phyloP scores from a whole-genome alignment of 1,284 basidiomycete species.

The Coniferiporia weirii region DNA sequence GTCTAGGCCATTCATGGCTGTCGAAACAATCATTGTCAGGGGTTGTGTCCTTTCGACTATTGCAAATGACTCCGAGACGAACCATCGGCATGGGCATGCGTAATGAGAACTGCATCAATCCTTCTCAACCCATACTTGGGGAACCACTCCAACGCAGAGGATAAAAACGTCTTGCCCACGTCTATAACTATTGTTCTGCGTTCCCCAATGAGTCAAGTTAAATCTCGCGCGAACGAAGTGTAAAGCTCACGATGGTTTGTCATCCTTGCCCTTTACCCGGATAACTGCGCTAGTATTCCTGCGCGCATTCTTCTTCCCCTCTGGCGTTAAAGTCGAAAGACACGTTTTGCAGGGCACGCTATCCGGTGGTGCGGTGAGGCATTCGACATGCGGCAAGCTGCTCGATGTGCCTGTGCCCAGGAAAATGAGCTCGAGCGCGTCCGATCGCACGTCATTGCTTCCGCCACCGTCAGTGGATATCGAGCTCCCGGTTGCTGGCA shows the following conservation, averaged over 20 bases:
- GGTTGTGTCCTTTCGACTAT: neutral
- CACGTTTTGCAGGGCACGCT: slow-evolving; percentile 55
- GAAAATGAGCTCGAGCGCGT: slow-evolving; percentile 53
- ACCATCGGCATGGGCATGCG: slow-evolving; percentile 79
- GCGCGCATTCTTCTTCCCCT: slow-evolving; percentile 70
- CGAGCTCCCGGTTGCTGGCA: neutral
- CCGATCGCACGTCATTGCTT: neutral
- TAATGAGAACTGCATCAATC: slow-evolving; percentile 76
- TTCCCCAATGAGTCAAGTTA: neutral
- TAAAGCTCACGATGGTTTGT: slow-evolving; percentile 45
- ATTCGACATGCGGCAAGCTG: slow-evolving; percentile 58
- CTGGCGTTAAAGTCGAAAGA: slow-evolving; percentile 54
- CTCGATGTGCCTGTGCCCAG: slow-evolving; percentile 74
- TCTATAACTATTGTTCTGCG: slow-evolving; percentile 70
- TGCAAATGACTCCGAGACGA: slow-evolving; percentile 22
- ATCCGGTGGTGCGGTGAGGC: slow-evolving; percentile 52
- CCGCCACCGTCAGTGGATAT: slow-evolving; percentile 1
- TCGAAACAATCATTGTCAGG: slow-evolving; percentile 4
- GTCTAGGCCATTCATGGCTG: slow-evolving; percentile 80
- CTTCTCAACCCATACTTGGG: slow-evolving; percentile 65
- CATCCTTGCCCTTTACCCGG: slow-evolving; percentile 46
- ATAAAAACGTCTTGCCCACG: slow-evolving; percentile 76
- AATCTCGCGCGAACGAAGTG: neutral
- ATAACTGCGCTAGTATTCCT: slow-evolving; percentile 71
- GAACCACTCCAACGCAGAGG: slow-evolving; percentile 75